These are phyloP conservation scores for Zygoascus biomembranicola DNA, from an alignment of 805 yeast genomes.

Conservation along the genomic window DNA sequence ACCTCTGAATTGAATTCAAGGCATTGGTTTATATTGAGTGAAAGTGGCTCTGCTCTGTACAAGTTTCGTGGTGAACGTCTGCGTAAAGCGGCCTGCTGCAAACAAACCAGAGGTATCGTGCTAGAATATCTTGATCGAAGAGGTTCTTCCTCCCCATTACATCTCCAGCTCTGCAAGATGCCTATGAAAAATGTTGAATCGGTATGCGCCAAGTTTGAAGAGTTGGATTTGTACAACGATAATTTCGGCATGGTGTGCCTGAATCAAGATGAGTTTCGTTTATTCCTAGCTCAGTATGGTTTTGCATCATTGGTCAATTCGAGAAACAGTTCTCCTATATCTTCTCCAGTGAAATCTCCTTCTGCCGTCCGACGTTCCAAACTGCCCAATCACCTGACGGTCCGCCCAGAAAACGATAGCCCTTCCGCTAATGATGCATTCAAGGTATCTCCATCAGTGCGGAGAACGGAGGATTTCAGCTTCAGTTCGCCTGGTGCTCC, in stretches of 20 bases:
- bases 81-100: background rate
- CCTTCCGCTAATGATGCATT: background rate
- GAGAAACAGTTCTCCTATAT: background rate
- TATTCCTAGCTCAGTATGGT: background rate
- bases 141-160: background rate
- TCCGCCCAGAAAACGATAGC: background rate
- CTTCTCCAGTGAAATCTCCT: background rate
- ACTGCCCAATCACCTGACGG: background rate
- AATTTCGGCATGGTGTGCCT: background rate
- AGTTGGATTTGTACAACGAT: background rate
- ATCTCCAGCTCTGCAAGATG: background rate
- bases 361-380: background rate
- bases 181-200: background rate
- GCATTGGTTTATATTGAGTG: background rate
- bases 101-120: background rate
- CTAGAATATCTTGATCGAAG: background rate
- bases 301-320: background rate
- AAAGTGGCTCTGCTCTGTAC: background rate
- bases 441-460: background rate
- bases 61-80: background rate
- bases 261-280: background rate
- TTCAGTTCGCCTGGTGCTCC: background rate
- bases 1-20: background rate
- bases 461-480: background rate
- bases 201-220: background rate